Conservation (phyloP, 495 filamentous ascomycete species). For the Sphaerosporella brunnea region DNA sequence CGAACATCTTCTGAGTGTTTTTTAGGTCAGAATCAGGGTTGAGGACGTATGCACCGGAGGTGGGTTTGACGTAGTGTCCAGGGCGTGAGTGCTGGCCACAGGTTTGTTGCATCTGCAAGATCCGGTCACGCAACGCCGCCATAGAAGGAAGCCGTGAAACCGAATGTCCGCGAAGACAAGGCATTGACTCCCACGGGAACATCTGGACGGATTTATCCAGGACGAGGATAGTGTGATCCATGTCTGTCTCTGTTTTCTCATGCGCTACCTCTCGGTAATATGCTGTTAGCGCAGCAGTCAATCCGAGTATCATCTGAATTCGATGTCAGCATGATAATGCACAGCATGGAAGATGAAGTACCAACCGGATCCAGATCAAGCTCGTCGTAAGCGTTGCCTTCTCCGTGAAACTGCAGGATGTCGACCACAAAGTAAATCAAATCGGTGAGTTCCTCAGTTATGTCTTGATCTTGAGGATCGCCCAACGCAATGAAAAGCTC, state of each 20-base stretch:
- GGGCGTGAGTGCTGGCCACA: constrained; percentile 16
- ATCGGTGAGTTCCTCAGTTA: constrained; percentile 68
- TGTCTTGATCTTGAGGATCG: constrained; percentile 48
- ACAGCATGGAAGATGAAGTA: background rate
- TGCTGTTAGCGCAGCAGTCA: constrained; percentile 54
- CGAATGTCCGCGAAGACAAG: constrained; percentile 60
- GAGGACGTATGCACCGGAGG: constrained; percentile 62
- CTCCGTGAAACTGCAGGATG: constrained; percentile 89
- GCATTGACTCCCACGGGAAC: constrained; percentile 91
- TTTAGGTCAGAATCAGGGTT: constrained; percentile 71
- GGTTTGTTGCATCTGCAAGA: constrained; percentile 35
- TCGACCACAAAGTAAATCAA: constrained; percentile 91
- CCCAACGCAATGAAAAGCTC: constrained; percentile 79
- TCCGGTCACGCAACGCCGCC: constrained; percentile 52
- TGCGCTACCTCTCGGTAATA: constrained; percentile 47
- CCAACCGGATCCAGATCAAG: constrained; percentile 69
- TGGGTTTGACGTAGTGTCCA: constrained; percentile 39
- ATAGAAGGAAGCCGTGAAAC: constrained; percentile 74
- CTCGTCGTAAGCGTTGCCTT: constrained; percentile 93
- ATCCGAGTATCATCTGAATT: constrained; percentile 54
- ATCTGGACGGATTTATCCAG: constrained; percentile 75
- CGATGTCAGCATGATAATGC: constrained; percentile 10
- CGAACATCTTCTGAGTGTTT: constrained; percentile 60
- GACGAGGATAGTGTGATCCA: constrained; percentile 73
- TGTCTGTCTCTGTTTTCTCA: constrained; percentile 24